A percentile compares a stretch with the other conserved stretches of the same genome.
These are phyloP conservation scores for Pichia cactophila DNA, from an alignment of 1,139 yeast species.

Conservation along the genomic window DNA sequence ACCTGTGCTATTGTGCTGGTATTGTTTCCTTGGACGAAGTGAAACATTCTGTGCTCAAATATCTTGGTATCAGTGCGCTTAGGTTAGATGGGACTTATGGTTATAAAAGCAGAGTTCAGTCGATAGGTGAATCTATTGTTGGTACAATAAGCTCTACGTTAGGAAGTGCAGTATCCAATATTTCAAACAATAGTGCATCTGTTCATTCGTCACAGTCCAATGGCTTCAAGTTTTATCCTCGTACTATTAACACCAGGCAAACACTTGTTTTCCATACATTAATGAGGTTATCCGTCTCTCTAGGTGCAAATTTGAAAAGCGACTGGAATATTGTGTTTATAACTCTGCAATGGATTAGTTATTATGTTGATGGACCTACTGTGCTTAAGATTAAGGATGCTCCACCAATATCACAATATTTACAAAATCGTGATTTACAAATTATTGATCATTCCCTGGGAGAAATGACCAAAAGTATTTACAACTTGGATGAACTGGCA, in stretches of 20 bases:
- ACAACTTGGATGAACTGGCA: slow-evolving; percentile 43
- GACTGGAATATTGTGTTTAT: slow-evolving; percentile 68
- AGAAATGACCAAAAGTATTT: slow-evolving; percentile 58
- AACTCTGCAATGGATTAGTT: slow-evolving; percentile 71
- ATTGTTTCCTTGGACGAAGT: slow-evolving; percentile 48
- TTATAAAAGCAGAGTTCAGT: slow-evolving; percentile 29
- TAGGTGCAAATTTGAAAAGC: slow-evolving; percentile 60
- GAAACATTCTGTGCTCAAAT: slow-evolving; percentile 52
- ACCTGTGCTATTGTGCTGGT: slow-evolving; percentile 76
- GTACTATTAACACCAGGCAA: slow-evolving; percentile 54
- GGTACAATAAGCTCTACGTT: slow-evolving; percentile 45
- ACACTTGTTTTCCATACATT: slow-evolving; percentile 74
- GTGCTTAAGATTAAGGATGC: slow-evolving; percentile 30
- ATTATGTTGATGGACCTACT: slow-evolving; percentile 57
- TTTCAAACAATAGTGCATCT: slow-evolving; percentile 14
- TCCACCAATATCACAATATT: slow-evolving; percentile 31
- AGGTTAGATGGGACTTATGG: slow-evolving; percentile 32
- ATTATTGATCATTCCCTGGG: slow-evolving; percentile 48
- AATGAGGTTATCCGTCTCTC: slow-evolving; percentile 63
- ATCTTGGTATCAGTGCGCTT: slow-evolving; percentile 51
- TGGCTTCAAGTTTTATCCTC: slow-evolving; percentile 29
- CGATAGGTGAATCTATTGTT: slow-evolving; percentile 56
- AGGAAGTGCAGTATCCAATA: slow-evolving; percentile 28
- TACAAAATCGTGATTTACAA: slow-evolving; percentile 39
- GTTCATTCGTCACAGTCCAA: background rate